Evolutionary conservation across 1,139 yeast genomes (phyloP).

Genomic region (Geotrichum australiense): DNA sequence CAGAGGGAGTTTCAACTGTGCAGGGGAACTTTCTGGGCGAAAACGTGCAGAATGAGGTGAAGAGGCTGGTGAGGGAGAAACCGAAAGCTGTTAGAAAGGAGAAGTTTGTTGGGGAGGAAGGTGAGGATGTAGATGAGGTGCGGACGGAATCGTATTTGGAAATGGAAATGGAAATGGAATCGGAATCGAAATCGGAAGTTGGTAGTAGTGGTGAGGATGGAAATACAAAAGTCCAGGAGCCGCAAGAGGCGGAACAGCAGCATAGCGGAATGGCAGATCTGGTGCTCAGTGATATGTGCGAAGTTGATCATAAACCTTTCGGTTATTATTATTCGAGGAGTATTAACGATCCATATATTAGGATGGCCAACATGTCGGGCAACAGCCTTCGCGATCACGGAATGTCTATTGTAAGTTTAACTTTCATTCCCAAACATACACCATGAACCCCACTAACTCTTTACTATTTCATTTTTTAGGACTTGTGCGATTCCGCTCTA

Average conservation of each 20-base stretch:
- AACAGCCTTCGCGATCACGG: slow-evolving; percentile 55
- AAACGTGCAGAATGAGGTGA: slow-evolving; percentile 54
- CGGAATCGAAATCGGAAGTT: no score
- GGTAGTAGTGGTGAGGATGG: no score
- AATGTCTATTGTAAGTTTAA: slow-evolving; percentile 46
- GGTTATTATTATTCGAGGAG: slow-evolving; percentile 70
- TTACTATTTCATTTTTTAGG: slow-evolving; percentile 38
- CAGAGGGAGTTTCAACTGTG: slow-evolving; percentile 66
- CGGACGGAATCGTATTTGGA: slow-evolving; percentile 24
- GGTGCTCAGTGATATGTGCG: slow-evolving; percentile 82
- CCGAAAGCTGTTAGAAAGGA: slow-evolving; percentile 22
- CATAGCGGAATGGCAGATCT: slow-evolving; percentile 67
- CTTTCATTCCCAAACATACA: neutral
- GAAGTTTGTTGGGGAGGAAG: slow-evolving; percentile 37
- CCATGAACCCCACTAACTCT: neutral
- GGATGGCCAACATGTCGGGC: slow-evolving; percentile 74
- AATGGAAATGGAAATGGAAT: slow-evolving; percentile 20
- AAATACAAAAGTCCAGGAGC: neutral
- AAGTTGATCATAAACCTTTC: slow-evolving; percentile 56
- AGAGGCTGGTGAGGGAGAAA: slow-evolving; percentile 44
- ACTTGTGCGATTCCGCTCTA: slow-evolving; percentile 86
- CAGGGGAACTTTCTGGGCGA: slow-evolving; percentile 82
- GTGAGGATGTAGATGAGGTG: no score
- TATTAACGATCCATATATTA: slow-evolving; percentile 65
- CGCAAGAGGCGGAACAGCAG: no score